These are phyloP conservation scores for Russula foetens DNA, from an alignment of 768 basidiomycete genomes.

Conservation along the genomic window DNA sequence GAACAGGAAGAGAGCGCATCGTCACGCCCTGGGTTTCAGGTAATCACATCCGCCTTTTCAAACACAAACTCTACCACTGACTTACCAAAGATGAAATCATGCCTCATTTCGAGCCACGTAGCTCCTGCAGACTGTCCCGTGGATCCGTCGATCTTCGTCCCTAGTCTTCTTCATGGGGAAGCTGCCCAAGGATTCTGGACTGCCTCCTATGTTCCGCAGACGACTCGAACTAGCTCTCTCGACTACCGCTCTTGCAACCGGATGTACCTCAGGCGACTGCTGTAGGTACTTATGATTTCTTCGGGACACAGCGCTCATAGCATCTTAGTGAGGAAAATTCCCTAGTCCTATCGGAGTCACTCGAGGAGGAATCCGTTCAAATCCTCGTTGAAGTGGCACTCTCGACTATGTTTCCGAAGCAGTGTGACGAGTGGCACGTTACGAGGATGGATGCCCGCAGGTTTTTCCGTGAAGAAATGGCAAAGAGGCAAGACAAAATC, in stretches of 20 bases:
- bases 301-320: background rate
- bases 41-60: slow-evolving; percentile 22
- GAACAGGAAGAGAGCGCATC: slow-evolving; percentile 47
- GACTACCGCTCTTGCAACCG: rapidly evolving
- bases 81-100: background rate
- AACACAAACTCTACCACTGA: background rate
- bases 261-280: background rate
- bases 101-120: background rate
- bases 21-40: slow-evolving; percentile 38
- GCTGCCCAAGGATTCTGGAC: slow-evolving; percentile 16
- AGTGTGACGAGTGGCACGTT: background rate
- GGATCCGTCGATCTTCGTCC: background rate
- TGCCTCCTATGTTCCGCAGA: background rate
- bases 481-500: background rate
- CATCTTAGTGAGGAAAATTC: background rate
- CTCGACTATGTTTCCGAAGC: background rate
- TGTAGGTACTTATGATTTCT: background rate
- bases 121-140: background rate
- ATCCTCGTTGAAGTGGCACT: background rate
- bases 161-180: slow-evolving; percentile 15
- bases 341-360: background rate
- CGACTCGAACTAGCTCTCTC: background rate
- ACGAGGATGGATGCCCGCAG: background rate
- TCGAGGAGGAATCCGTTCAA: background rate
- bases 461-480: background rate